Percentiles rank a stretch among this genome's conserved stretches.
phyloP scores from a whole-genome alignment of 176 grass and related monocot species.

The Microstegium vimineum region DNA sequence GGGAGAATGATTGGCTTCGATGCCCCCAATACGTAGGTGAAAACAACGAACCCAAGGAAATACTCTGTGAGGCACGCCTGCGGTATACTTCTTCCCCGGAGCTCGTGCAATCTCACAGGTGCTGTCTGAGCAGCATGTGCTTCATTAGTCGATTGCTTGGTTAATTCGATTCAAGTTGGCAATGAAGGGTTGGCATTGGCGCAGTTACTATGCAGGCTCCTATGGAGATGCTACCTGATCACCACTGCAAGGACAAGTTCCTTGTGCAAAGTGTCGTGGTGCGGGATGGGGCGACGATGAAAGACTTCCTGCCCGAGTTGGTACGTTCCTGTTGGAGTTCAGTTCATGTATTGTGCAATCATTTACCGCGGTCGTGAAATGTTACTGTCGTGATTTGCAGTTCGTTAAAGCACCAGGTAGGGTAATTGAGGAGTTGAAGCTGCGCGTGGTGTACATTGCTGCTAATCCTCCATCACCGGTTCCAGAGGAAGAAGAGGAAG shows the following conservation, averaged over 20 bases:
- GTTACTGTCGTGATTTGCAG: constrained; percentile 21
- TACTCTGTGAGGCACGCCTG: constrained; percentile 69
- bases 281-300: constrained; percentile 35
- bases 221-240: constrained; percentile 49
- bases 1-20: neutral
- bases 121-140: neutral
- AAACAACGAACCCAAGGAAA: constrained; percentile 89
- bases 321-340: constrained; percentile 5
- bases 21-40: constrained; percentile 49
- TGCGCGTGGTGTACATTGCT: constrained; percentile 75
- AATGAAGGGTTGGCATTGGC: neutral
- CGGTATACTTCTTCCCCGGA: constrained; percentile 56
- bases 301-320: constrained; percentile 51
- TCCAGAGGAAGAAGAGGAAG: constrained; percentile 83
- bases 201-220: constrained; percentile 81
- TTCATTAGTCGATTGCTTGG: neutral
- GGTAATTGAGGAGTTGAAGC: constrained; percentile 78
- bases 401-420: constrained; percentile 65
- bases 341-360: neutral
- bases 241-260: constrained; percentile 96
- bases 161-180: neutral
- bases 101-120: constrained; percentile 69
- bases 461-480: constrained; percentile 92
- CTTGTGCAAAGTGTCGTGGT: constrained; percentile 74
- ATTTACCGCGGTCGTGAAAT: neutral